Percentiles rank a stretch among this genome's conserved stretches.
Conservation (phyloP, 2,329 filamentous ascomycete species). For the Xylariaceae sp. region DNA sequence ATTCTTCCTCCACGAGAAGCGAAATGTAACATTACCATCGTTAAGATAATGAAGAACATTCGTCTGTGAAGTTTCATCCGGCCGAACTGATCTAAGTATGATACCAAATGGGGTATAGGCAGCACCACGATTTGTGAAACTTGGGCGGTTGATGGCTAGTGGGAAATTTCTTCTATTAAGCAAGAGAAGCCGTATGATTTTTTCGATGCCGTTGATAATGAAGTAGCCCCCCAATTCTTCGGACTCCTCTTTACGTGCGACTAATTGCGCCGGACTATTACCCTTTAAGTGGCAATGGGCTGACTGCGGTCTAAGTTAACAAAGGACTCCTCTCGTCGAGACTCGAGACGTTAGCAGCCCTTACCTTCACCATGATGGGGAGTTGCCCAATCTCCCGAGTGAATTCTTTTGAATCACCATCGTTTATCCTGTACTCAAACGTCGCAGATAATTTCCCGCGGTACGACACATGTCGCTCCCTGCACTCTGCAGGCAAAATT, state of each 20-base stretch:
- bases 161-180: conserved; percentile 92
- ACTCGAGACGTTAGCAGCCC: conserved; percentile 29
- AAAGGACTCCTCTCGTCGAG: neutral
- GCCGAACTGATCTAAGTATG: conserved; percentile 86
- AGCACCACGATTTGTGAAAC: conserved; percentile 84
- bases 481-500: conserved; percentile 88
- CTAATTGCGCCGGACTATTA: conserved; percentile 79
- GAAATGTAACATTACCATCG: conserved; percentile 94
- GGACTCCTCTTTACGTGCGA: conserved; percentile 88
- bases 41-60: conserved; percentile 95
- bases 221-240: conserved; percentile 98
- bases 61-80: conserved; percentile 97
- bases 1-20: conserved; percentile 97
- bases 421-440: conserved; percentile 84
- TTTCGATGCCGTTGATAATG: conserved; percentile 96
- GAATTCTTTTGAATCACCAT: conserved; percentile 80
- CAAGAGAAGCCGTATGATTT: conserved; percentile 89
- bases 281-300: conserved; percentile 89
- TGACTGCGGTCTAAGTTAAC: conserved; percentile 55
- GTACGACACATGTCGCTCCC: conserved; percentile 92
- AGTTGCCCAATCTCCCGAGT: conserved; percentile 84
- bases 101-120: conserved; percentile 90
- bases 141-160: conserved; percentile 88
- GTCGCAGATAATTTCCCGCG: conserved; percentile 81
- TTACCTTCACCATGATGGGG: conserved; percentile 89